Base-by-base conservation (phyloP, 1,284 basidiomycete genomes). In the Tremellales sp. region DNA sequence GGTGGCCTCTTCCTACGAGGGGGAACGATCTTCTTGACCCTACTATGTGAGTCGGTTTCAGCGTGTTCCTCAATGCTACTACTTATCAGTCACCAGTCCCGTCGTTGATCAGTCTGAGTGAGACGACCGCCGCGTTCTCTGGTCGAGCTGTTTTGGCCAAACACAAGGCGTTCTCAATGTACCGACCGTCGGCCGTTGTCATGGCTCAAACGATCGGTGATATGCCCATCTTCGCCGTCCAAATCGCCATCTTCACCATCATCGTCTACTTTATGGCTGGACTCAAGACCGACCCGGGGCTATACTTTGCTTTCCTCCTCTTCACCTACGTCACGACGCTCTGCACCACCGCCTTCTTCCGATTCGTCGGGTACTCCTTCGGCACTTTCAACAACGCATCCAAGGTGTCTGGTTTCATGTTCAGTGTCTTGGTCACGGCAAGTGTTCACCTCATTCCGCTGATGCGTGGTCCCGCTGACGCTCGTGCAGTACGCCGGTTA, bases 1-100 rank as follows among this genome's bases (percentile, higher is more conserved):
- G 68, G 75, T 0, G 84, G 82, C 12, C 86, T 82, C 68, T 93
- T 86, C 77, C 84, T 85, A 13, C 82, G 89, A 19, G 88, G 88
- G 3, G 89, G 89, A 74, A 68, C 75, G n/a, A 57, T 77, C 49
- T 78, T 78, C 65, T 75, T 77, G 51, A 63, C 73, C 27, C 61
- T 75, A 39, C 65, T 75, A 15, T 80, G 73, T 60, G 52, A 48
- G 53, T 51, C 29, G 36, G 19, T 36, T 36, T 36, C 33, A 13
- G 33, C 19, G 33, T 10, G 8, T 1, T 21, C 17, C n/a, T 8
- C 6, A 11, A 19, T 19, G 7, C 40, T 25, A 15, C 15, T n/a
- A n/a, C n/a, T n/a, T 27, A 40, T 48, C 5, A 33, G 36, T 26
- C 21, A 5, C 19, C 35, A 50, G 40, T 55, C 66, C 77, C 77